Conservation (phyloP, 1,284 basidiomycete genomes). For the Fomitiporia mediterranea region DNA sequence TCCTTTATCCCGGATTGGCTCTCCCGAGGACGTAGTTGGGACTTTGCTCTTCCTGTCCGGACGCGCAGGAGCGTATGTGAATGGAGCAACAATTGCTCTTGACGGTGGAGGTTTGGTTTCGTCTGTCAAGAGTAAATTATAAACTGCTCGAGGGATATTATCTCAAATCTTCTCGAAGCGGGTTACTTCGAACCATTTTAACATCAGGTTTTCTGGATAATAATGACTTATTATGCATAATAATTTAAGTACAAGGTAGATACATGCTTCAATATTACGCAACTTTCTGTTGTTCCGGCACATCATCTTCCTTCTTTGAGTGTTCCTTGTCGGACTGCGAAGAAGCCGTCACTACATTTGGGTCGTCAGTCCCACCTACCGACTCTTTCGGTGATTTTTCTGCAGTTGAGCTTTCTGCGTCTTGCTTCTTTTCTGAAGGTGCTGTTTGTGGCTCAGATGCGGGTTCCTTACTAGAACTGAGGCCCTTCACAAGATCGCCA, state of each 20-base stretch:
- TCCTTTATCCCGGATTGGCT: conserved; percentile 54
- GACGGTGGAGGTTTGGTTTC: conserved; percentile 50
- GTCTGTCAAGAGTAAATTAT: conserved; percentile 14
- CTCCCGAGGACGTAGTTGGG: conserved; percentile 59
- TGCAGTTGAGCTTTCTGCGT: background rate
- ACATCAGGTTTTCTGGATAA: background rate
- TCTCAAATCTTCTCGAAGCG: background rate
- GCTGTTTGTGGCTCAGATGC: background rate
- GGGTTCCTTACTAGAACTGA: conserved; percentile 28
- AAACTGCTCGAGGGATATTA: background rate
- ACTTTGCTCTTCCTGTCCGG: conserved; percentile 58
- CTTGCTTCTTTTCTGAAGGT: background rate
- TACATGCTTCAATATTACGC: no score
- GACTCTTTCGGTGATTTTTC: no score
- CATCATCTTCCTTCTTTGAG: background rate
- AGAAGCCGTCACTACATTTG: background rate
- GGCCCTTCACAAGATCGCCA: conserved; percentile 58
- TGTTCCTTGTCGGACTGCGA: background rate
- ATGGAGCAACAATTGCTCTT: conserved; percentile 55
- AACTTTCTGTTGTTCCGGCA: background rate
- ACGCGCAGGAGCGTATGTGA: conserved; percentile 57
- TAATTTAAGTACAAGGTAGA: no score
- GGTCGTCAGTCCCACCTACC: no score
- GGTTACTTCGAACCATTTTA: background rate
- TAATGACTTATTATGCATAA: background rate